Conservation (phyloP, 208 protist genomes). For the Novymonas esmeraldas region DNA sequence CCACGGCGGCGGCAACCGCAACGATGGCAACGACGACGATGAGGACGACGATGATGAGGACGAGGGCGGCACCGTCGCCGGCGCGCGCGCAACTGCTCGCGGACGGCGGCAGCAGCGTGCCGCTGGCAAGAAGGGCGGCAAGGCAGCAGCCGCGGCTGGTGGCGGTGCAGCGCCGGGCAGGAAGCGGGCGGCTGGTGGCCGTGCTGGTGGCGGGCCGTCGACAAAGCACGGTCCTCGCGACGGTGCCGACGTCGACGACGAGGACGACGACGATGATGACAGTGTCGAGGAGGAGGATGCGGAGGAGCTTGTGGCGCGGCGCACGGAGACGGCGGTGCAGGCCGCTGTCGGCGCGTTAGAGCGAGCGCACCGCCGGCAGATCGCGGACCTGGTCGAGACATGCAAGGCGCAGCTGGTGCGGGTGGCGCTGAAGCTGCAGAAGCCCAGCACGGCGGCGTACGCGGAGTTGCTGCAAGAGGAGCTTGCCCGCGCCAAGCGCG, state of each 20-base stretch:
- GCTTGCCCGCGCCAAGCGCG: constrained; percentile 24
- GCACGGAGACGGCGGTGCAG: constrained; percentile 16
- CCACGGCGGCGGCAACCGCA: background rate
- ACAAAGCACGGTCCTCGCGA: too few relatives aligned
- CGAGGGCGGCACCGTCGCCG: background rate
- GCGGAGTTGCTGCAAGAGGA: constrained; percentile 41
- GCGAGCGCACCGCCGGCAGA: constrained; percentile 11
- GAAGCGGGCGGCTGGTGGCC: background rate
- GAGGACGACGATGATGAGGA: background rate
- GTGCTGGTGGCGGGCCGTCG: background rate
- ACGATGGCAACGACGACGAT: background rate
- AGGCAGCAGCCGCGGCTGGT: background rate
- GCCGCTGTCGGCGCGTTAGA: constrained; percentile 14
- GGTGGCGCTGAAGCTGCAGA: constrained; percentile 45
- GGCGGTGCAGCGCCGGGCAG: background rate
- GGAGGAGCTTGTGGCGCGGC: background rate
- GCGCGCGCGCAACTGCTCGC: background rate
- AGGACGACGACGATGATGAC: background rate
- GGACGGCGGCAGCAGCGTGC: background rate
- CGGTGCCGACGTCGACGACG: background rate
- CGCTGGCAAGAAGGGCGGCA: background rate
- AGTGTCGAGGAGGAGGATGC: background rate
- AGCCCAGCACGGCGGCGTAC: constrained; percentile 45
- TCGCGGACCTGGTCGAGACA: constrained; percentile 14
- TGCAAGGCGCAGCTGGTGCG: constrained; percentile 32